These are phyloP conservation scores for Paxillus ammoniavirescens DNA, from an alignment of 768 basidiomycete genomes.

Conservation along the genomic window DNA sequence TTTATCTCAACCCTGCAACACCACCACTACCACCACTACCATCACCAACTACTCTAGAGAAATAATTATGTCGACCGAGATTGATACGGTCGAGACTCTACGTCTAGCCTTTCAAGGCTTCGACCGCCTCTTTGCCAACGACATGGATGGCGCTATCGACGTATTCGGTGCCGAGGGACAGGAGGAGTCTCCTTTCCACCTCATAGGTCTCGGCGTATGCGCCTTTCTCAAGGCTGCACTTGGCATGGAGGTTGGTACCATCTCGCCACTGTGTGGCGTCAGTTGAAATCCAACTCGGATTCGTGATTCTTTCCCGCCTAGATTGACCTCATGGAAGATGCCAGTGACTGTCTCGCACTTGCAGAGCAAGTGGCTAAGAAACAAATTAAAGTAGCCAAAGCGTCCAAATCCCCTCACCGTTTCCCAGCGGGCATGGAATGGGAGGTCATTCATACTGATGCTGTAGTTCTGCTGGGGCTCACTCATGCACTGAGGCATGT, in stretches of 20 bases:
- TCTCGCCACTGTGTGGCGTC: background rate
- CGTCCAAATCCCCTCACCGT: slow-evolving; percentile 30
- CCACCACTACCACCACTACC: background rate
- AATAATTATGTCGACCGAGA: background rate
- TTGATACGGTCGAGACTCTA: slow-evolving; percentile 31
- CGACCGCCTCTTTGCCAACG: slow-evolving; percentile 66
- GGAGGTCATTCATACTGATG: slow-evolving; percentile 75
- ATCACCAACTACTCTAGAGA: too few species aligned
- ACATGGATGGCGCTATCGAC: slow-evolving; percentile 52
- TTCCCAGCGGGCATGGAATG: slow-evolving; percentile 70
- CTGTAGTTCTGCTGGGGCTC: slow-evolving; percentile 66
- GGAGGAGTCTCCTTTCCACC: slow-evolving; percentile 65
- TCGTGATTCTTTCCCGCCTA: slow-evolving; percentile 18
- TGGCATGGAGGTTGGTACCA: slow-evolving; percentile 67
- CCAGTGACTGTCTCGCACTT: slow-evolving; percentile 49
- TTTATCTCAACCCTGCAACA: background rate
- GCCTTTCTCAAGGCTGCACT: slow-evolving; percentile 76
- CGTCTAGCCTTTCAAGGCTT: slow-evolving; percentile 51
- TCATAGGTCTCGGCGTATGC: slow-evolving; percentile 68
- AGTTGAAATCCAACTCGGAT: background rate
- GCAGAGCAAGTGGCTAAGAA: slow-evolving; percentile 64
- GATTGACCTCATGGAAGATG: slow-evolving; percentile 64
- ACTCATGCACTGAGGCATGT: slow-evolving; percentile 67
- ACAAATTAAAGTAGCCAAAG: slow-evolving; percentile 40
- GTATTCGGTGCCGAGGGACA: slow-evolving; percentile 36